Evolutionary conservation across 768 basidiomycete species (phyloP).

Genomic region (Gautieria morchelliformis): DNA sequence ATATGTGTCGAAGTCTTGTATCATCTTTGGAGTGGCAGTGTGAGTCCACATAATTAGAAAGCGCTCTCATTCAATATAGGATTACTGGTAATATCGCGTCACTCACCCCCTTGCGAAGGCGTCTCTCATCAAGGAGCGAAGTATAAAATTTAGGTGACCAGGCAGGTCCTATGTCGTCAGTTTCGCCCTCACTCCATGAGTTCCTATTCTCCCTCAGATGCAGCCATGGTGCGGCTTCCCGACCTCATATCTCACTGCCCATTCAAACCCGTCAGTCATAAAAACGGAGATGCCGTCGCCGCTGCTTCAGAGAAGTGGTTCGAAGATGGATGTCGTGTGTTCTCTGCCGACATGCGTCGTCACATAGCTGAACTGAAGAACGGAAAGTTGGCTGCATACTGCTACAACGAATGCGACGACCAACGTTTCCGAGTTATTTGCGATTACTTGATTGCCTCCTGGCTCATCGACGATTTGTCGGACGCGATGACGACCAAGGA

Average conservation of each 20-base stretch:
- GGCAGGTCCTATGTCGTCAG: no score
- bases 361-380: conserved; percentile 48
- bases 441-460: conserved; percentile 51
- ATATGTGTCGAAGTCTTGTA: no score
- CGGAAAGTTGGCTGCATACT: conserved; percentile 56
- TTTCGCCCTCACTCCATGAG: no score
- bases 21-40: no score
- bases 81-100: no score
- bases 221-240: conserved; percentile 44
- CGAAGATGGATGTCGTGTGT: conserved; percentile 34
- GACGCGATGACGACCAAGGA: conserved; percentile 19
- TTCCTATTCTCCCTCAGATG: conserved; percentile 21
- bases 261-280: conserved; percentile 35
- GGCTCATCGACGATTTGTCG: conserved; percentile 34
- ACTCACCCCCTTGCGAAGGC: no score
- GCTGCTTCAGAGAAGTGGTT: conserved; percentile 42
- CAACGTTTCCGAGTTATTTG: conserved; percentile 54
- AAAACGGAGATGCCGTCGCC: conserved; percentile 37
- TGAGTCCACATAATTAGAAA: no score
- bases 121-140: no score
- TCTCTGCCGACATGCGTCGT: conserved; percentile 20
- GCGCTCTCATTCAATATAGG: no score
- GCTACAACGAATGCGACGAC: conserved; percentile 45
- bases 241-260: conserved; percentile 26
- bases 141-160: no score